These are phyloP conservation scores for Ascosphaera pollenicola DNA, from an alignment of 2,329 filamentous ascomycete genomes.

Conservation along the genomic window DNA sequence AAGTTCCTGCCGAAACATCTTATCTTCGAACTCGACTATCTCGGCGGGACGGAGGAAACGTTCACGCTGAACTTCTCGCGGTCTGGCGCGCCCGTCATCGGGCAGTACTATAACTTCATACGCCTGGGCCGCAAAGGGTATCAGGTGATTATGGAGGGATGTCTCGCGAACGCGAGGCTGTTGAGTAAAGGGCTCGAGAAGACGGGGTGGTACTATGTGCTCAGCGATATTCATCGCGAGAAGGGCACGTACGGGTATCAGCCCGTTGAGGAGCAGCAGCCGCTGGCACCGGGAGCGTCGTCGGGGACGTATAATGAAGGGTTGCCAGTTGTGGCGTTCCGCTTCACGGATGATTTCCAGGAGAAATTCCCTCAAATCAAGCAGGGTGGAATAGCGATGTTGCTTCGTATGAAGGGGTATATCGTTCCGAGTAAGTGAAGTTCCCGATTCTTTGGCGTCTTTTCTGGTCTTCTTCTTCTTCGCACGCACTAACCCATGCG, in stretches of 20 bases:
- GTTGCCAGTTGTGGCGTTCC: slow-evolving; percentile 46
- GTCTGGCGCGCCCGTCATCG: slow-evolving; percentile 80
- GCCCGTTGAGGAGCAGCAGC: slow-evolving; percentile 20
- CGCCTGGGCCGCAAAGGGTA: slow-evolving; percentile 57
- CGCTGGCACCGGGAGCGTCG: slow-evolving; percentile 25
- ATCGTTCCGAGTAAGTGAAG: slow-evolving; percentile 37
- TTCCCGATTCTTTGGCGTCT: neutral
- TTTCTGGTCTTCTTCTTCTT: neutral
- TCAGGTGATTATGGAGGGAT: slow-evolving; percentile 40
- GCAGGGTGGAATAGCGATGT: slow-evolving; percentile 39
- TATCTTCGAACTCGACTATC: slow-evolving; percentile 98
- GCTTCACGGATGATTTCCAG: slow-evolving; percentile 38
- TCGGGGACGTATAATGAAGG: slow-evolving; percentile 41
- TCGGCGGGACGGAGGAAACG: slow-evolving; percentile 79
- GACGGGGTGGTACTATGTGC: slow-evolving; percentile 42
- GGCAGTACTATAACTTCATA: slow-evolving; percentile 94
- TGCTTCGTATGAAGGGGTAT: slow-evolving; percentile 44
- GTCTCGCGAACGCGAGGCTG: slow-evolving; percentile 39
- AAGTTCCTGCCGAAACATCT: slow-evolving; percentile 75
- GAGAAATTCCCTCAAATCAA: slow-evolving; percentile 38
- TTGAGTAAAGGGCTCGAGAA: slow-evolving; percentile 41
- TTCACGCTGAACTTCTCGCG: slow-evolving; percentile 98
- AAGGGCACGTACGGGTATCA: slow-evolving; percentile 24
- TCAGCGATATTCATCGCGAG: slow-evolving; percentile 42
- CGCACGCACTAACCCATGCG: no score